Evolutionary conservation across 306 rosid genomes (phyloP).

Genomic region (Casuarina equisetifolia): DNA sequence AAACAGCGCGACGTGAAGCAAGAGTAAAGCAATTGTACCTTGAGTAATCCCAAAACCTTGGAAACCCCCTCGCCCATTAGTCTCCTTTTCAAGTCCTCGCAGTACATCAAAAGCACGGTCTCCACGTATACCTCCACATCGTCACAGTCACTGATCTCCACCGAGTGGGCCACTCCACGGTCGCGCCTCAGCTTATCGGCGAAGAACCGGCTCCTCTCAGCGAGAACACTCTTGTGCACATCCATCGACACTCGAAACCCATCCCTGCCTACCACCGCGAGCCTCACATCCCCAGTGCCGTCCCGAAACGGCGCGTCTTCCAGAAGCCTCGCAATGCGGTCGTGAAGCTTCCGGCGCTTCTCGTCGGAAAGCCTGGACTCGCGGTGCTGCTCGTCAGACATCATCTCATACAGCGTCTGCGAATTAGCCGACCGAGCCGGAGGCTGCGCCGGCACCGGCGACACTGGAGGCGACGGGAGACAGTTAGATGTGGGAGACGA

Average conservation of each 20-base stretch:
- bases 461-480: conserved; percentile 46
- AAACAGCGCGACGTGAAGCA: neutral
- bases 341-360: conserved; percentile 46
- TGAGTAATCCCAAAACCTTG: conserved; percentile 76
- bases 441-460: conserved; percentile 23
- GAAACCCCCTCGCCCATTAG: conserved; percentile 63
- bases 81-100: conserved; percentile 60
- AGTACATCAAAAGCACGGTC: conserved; percentile 79
- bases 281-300: conserved; percentile 56
- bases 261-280: conserved; percentile 66
- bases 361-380: conserved; percentile 46
- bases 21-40: conserved; percentile 39
- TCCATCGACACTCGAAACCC: conserved; percentile 75
- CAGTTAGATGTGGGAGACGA: conserved; percentile 36
- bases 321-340: conserved; percentile 52
- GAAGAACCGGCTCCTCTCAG: conserved; percentile 70
- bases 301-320: conserved; percentile 48
- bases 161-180: conserved; percentile 50
- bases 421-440: conserved; percentile 29
- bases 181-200: conserved; percentile 66
- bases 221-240: conserved; percentile 63
- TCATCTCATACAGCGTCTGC: conserved; percentile 82
- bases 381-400: conserved; percentile 55
- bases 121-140: conserved; percentile 81
- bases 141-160: conserved; percentile 90